These are phyloP conservation scores for Aeminium ludgeri DNA, from an alignment of 495 filamentous ascomycete species.

Conservation along the genomic window DNA sequence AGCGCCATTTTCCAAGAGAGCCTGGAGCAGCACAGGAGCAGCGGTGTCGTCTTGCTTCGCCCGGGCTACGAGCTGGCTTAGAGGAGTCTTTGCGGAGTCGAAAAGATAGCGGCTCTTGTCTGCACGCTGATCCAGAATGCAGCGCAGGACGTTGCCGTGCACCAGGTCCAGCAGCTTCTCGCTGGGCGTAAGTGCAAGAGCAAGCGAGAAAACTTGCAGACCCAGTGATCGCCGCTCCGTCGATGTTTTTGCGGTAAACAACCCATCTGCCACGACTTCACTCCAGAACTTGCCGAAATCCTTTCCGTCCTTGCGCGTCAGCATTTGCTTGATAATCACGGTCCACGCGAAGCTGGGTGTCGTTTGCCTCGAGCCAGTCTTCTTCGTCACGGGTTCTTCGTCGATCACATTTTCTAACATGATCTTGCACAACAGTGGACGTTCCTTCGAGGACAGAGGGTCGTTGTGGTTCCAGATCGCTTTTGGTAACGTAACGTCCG, in stretches of 20 bases:
- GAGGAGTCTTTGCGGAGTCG: conserved; percentile 52
- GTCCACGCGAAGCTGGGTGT: conserved; percentile 75
- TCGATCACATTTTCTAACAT: conserved; percentile 55
- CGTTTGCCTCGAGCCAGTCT: conserved; percentile 4
- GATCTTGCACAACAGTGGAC: conserved; percentile 47
- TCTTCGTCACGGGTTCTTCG: conserved; percentile 29
- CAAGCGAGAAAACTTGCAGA: conserved; percentile 64
- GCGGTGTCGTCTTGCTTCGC: conserved; percentile 46
- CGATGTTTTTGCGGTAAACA: conserved; percentile 67
- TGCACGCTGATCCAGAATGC: conserved; percentile 70
- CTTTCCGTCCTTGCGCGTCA: conserved; percentile 22
- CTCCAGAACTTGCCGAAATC: conserved; percentile 69
- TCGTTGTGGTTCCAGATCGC: conserved; percentile 59
- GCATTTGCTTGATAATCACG: conserved; percentile 40
- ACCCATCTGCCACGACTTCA: conserved; percentile 66
- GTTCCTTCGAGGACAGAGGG: conserved; percentile 50
- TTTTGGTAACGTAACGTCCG: conserved; percentile 42
- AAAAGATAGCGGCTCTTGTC: conserved; percentile 76
- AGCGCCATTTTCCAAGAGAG: conserved; percentile 49
- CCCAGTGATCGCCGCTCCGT: conserved; percentile 81
- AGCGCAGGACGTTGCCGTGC: conserved; percentile 65
- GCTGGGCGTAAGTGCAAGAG: conserved; percentile 36
- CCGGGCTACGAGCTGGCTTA: conserved; percentile 45
- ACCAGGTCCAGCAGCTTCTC: conserved; percentile 43
- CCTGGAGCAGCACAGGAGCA: conserved; percentile 40